Percentiles rank a stretch among this genome's conserved stretches.
phyloP scores from a whole-genome alignment of 2,329 filamentous ascomycete genomes.

The Chaetomium strumarium region DNA sequence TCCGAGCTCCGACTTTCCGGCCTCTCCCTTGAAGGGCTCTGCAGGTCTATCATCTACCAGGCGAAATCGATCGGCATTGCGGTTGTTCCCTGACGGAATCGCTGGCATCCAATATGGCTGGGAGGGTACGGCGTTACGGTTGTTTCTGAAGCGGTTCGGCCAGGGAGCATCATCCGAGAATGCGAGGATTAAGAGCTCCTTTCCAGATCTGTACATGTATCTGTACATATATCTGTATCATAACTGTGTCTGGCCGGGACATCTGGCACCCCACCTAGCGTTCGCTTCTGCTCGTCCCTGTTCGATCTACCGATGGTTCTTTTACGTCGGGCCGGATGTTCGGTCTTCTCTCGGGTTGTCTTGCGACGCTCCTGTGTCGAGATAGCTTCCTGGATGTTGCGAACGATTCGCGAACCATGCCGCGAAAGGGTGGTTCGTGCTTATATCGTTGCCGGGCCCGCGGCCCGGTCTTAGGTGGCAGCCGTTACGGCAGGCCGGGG shows the following conservation, averaged over 20 bases:
- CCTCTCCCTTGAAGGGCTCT: conserved; percentile 62
- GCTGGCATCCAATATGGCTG: not conserved
- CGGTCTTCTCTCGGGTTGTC: too few species aligned
- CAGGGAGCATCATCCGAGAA: not conserved
- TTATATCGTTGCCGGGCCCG: too few species aligned
- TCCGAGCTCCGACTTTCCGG: conserved; percentile 68
- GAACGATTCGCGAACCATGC: too few species aligned
- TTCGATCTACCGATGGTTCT: too few species aligned
- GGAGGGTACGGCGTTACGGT: conserved; percentile 21
- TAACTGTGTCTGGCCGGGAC: not conserved
- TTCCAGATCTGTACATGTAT: conserved; percentile 3
- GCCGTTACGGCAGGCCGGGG: not conserved
- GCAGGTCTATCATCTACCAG: conserved; percentile 67
- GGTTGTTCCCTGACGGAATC: conserved; percentile 53
- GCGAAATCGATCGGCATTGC: conserved; percentile 70
- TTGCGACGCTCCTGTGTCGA: too few species aligned
- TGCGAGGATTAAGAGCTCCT: not conserved
- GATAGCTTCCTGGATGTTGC: too few species aligned
- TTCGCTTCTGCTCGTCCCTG: too few species aligned
- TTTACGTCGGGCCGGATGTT: too few species aligned
- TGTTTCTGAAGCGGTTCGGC: conserved; percentile 16
- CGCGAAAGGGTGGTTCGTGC: too few species aligned
- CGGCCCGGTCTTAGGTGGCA: not conserved
- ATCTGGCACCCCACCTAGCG: too few species aligned
- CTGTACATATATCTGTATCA: conserved; percentile 5